These are phyloP conservation scores for Kodamaea jinghongensis DNA, from an alignment of 805 yeast genomes.

Conservation along the genomic window DNA sequence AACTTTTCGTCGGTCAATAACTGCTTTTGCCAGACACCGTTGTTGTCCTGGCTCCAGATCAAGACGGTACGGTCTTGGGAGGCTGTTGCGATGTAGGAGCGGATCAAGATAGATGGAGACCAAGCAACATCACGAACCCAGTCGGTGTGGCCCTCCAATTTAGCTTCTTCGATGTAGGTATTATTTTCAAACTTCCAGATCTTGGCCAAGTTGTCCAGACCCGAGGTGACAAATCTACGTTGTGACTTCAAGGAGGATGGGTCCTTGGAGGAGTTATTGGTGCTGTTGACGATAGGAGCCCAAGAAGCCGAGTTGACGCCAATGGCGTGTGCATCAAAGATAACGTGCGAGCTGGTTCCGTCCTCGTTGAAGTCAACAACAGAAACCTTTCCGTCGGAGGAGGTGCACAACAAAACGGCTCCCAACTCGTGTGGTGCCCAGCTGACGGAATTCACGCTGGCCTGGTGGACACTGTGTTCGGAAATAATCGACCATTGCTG, in stretches of 20 bases:
- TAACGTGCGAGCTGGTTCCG: slow-evolving; percentile 66
- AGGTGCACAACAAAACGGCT: slow-evolving; percentile 83
- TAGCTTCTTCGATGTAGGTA: slow-evolving; percentile 69
- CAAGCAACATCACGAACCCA: slow-evolving; percentile 99
- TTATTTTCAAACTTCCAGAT: slow-evolving; percentile 74
- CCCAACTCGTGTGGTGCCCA: slow-evolving; percentile 99
- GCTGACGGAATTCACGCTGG: slow-evolving; percentile 87
- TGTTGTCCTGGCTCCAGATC: slow-evolving; percentile 86
- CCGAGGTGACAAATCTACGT: slow-evolving; percentile 88
- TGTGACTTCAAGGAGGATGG: slow-evolving; percentile 35
- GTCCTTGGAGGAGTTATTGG: slow-evolving; percentile 24
- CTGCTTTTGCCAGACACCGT: slow-evolving; percentile 78
- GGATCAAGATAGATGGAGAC: slow-evolving; percentile 88
- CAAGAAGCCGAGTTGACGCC: slow-evolving; percentile 95
- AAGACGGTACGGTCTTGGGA: slow-evolving; percentile 94
- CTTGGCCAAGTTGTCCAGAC: slow-evolving; percentile 90
- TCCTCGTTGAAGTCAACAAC: slow-evolving; percentile 89
- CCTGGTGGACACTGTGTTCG: slow-evolving; percentile 84
- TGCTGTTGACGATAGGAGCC: slow-evolving; percentile 61
- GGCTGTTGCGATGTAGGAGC: slow-evolving; percentile 91
- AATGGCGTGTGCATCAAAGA: slow-evolving; percentile 80
- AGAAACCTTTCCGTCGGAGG: slow-evolving; percentile 90
- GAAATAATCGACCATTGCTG: slow-evolving; percentile 86
- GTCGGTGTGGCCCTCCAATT: slow-evolving; percentile 86
- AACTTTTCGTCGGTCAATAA: slow-evolving; percentile 73